phyloP scores from a whole-genome alignment of 768 basidiomycete genomes.

The Heimioporus sp. region DNA sequence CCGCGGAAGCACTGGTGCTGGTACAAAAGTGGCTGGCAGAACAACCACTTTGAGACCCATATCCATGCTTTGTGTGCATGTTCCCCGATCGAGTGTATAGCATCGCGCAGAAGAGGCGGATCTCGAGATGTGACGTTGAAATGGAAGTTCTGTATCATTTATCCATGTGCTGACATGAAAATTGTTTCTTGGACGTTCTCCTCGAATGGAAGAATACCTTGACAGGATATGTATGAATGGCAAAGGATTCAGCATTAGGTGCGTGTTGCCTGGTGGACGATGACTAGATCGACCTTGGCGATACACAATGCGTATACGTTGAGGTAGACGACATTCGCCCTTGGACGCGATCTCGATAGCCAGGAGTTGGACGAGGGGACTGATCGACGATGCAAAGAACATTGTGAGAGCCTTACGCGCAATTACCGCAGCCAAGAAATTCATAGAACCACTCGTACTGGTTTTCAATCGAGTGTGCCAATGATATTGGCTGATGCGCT shows the following conservation, averaged over 20 bases:
- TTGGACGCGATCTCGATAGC: not conserved
- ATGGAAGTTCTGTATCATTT: not conserved
- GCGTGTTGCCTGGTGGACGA: not conserved
- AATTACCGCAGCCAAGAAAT: conserved; percentile 2
- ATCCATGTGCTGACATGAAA: not conserved
- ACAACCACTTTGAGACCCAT: conserved; percentile 8
- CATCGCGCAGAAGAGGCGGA: not conserved
- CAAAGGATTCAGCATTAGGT: not conserved
- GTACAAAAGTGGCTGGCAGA: conserved; percentile 44
- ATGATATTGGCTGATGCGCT: not conserved
- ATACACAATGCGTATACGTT: conserved; percentile 7
- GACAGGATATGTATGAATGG: not conserved
- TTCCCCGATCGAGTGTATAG: not conserved
- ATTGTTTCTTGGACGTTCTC: not conserved
- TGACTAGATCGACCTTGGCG: not conserved
- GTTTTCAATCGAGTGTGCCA: not conserved
- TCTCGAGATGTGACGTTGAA: not conserved
- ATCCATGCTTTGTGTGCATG: not conserved
- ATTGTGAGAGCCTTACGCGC: not conserved
- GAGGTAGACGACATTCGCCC: conserved; percentile 1
- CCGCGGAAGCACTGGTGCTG: conserved; percentile 46
- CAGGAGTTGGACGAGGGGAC: not conserved
- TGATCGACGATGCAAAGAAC: not conserved
- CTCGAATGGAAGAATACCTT: conserved; percentile 8
- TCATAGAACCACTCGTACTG: not conserved